Evolutionary conservation across 805 yeast genomes (phyloP).

Genomic region (Pichia pseudocactophila): DNA sequence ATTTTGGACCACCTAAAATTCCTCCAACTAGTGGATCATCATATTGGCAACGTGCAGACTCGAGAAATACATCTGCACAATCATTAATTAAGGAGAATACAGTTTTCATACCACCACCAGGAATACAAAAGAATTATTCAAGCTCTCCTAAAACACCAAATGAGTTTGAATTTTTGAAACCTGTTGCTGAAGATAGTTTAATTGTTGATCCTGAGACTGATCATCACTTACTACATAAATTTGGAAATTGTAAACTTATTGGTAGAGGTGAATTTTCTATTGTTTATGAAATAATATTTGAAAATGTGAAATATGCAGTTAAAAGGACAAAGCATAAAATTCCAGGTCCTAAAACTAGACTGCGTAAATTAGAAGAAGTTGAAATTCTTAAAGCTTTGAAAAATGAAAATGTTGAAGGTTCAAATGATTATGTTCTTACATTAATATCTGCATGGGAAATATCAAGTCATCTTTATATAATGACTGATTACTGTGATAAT

Average conservation of each 20-base stretch:
- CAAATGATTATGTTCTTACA: slow-evolving; percentile 59
- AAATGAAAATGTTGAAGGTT: slow-evolving; percentile 20
- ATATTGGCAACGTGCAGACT: slow-evolving; percentile 19
- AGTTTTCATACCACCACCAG: slow-evolving; percentile 12
- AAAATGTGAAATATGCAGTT: slow-evolving; percentile 68
- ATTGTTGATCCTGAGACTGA: slow-evolving; percentile 22
- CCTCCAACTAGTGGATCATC: slow-evolving; percentile 4
- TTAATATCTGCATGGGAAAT: slow-evolving; percentile 82
- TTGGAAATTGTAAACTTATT: slow-evolving; percentile 59
- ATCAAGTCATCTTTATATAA: slow-evolving; percentile 68
- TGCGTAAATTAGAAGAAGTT: slow-evolving; percentile 65
- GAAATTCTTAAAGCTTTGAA: slow-evolving; percentile 44
- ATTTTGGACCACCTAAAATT: neutral
- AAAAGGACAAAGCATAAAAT: slow-evolving; percentile 71
- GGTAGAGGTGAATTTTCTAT: slow-evolving; percentile 87
- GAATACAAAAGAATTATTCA: neutral
- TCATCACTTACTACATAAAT: slow-evolving; percentile 39
- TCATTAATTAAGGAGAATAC: slow-evolving; percentile 9
- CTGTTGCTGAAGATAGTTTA: neutral
- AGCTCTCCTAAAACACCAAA: slow-evolving; percentile 14
- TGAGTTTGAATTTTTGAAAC: slow-evolving; percentile 7
- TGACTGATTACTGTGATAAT: slow-evolving; percentile 90
- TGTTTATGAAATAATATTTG: slow-evolving; percentile 74
- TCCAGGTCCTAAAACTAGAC: slow-evolving; percentile 47
- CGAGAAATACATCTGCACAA: slow-evolving; percentile 11